Evolutionary conservation across 1,284 basidiomycete genomes (phyloP), one percentile per base, ranked within the genome.

Genomic region (Athelia sp.): DNA sequence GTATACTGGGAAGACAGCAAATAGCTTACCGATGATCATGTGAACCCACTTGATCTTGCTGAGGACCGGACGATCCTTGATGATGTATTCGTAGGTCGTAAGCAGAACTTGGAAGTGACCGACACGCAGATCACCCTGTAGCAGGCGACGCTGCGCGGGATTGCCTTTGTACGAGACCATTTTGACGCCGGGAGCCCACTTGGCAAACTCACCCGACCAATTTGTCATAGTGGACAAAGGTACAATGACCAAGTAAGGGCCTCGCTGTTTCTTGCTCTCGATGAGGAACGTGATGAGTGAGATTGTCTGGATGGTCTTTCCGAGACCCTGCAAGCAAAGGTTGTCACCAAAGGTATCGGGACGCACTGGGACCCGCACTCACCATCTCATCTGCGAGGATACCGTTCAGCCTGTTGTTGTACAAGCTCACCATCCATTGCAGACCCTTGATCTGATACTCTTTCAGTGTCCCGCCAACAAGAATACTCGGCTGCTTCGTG

Each of bases 301-400:
- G 52, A 99, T 98, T 0, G 96, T 99, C 64, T 94, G 92, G 55
- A 94, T 95, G 0, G 92, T 95, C 70, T 96, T 96, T 55, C 93
- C 93, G 54, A 96, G 87, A 86, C 93, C 93, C 90, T 98, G 64
- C 40, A 49, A 35, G 32, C 43, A 45, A 45, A 43, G 36, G 48
- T 18, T 18, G 24, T 14, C 3, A 54, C n/a, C 45, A 45, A 11
- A 44, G 8, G 24, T n/a, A 21, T 10, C 23, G 23, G 18, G 6
- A 13, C 26, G 19, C 21, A 23, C 9, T 23, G 4, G 43, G 22
- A 11, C 18, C n/a, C 17, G 21, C 14, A 67, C 78, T 48, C 52
- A 86, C 93, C 97, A 99, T 99, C 77, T 99, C 96, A 64, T 99
- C 97, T 56, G 94, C 95, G 26, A 98, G 71, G 59, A 98, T 97